phyloP scores from a whole-genome alignment of 768 basidiomycete genomes.

The Trametes cingulata region DNA sequence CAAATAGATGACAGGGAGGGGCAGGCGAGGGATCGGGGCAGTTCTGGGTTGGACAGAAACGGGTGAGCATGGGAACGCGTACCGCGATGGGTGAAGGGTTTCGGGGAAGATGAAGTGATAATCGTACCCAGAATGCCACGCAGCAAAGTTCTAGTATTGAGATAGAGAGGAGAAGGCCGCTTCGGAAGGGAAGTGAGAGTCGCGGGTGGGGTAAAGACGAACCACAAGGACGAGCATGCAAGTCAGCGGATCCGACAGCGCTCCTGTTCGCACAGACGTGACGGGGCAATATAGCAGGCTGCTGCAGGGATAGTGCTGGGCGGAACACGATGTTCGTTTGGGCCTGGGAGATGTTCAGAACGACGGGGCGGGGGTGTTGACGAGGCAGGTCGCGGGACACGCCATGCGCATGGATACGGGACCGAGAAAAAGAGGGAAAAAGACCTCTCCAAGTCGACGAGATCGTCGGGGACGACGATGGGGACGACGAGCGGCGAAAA shows the following conservation, averaged over 20 bases:
- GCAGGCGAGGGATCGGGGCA: constrained; percentile 6
- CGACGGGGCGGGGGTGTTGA: constrained; percentile 10
- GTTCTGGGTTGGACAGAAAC: constrained; percentile 12
- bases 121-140: constrained; percentile 22
- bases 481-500: constrained; percentile 19
- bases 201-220: constrained; percentile 17
- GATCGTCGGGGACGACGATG: constrained; percentile 8
- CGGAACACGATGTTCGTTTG: constrained; percentile 3
- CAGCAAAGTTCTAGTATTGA: constrained; percentile 17
- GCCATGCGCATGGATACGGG: constrained; percentile 7
- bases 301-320: neutral
- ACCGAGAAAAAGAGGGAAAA: neutral
- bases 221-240: constrained; percentile 21
- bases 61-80: constrained; percentile 22
- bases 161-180: constrained; percentile 11
- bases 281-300: constrained; percentile 6
- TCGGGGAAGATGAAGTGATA: constrained; percentile 14
- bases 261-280: constrained; percentile 11
- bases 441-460: neutral
- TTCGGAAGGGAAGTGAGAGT: constrained; percentile 17
- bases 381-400: neutral
- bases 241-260: constrained; percentile 18
- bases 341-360: constrained; percentile 8
- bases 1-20: constrained; percentile 10
- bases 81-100: constrained; percentile 3